phyloP scores from a whole-genome alignment of 2,329 filamentous ascomycete species.

The Ramularia endophylla region DNA sequence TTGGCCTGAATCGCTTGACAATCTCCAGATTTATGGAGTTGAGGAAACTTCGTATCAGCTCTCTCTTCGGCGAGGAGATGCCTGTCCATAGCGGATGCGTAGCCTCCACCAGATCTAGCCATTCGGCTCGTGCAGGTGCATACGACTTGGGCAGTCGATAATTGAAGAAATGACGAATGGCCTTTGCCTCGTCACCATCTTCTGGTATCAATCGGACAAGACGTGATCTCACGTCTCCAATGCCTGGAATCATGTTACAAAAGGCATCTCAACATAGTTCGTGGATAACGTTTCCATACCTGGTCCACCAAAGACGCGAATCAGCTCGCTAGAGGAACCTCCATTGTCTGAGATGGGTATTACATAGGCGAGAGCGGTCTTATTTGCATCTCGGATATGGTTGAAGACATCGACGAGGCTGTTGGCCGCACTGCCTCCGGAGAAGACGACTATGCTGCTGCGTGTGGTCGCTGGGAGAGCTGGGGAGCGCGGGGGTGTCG shows the following conservation, averaged over 20 bases:
- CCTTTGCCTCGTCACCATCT: constrained; percentile 55
- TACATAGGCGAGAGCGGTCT: constrained; percentile 69
- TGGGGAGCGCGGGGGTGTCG: constrained; percentile 11
- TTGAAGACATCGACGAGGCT: constrained; percentile 87
- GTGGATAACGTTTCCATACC: constrained; percentile 47
- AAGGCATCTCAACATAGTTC: neutral
- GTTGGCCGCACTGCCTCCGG: constrained; percentile 68
- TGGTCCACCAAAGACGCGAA: constrained; percentile 89
- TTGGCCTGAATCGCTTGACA: constrained; percentile 42
- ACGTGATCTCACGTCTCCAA: constrained; percentile 65
- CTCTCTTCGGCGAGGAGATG: constrained; percentile 46
- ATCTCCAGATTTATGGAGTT: constrained; percentile 47
- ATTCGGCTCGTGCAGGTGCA: constrained; percentile 63
- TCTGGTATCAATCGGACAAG: constrained; percentile 85
- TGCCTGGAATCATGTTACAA: constrained; percentile 33
- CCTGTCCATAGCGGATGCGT: constrained; percentile 67
- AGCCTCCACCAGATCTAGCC: constrained; percentile 83
- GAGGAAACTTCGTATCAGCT: constrained; percentile 47
- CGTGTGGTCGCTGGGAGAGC: constrained; percentile 21
- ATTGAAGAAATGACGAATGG: constrained; percentile 81
- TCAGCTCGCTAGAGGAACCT: constrained; percentile 86
- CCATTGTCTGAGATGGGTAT: constrained; percentile 97
- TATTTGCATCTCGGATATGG: constrained; percentile 52
- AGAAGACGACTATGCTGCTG: constrained; percentile 73
- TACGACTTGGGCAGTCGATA: constrained; percentile 66